Base-by-base conservation (phyloP, 352 stramenopile genomes). In the Pythium coloratum region DNA sequence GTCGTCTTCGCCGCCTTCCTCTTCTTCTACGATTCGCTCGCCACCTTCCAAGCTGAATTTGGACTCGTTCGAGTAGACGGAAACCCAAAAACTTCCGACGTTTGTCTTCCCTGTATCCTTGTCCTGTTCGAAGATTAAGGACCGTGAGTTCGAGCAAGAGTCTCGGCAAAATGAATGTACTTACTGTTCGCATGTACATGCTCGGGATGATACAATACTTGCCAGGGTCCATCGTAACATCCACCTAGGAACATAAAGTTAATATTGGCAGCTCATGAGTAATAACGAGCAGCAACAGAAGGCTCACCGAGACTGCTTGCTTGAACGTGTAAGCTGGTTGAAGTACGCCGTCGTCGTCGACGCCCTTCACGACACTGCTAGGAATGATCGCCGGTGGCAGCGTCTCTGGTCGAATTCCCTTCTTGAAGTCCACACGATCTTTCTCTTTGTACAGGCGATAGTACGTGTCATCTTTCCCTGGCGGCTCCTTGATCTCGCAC, bases 141-240 rank as follows among this genome's bases (percentile, higher is more conserved):
- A 18, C 1, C 32, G 10, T 56, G 10, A 57, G 24, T 61, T 3
- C 32, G 12, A 6, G 9, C 5, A 7, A 10, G 4, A 3, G 24
- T 34, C 49, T 33, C 34, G 0, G 24, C 18, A 8, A 42, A 12
- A 50, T 26, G 42, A n/a, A 6, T 32, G 61, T 13, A 72, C 75
- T 6, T 77, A 95, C 87, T 72, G 81, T 91, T 62, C 86, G 77
- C 82, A 93, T 92, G 63, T 93, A 95, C 86, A 95, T 91, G 67
- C 88, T 95, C 0, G 88, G 84, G 33, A 95, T 76, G 50, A 95
- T 89, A 49, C 88, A 94, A 26, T 95, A 95, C 46, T 67, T 76
- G 1, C 88, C 88, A 54, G 86, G 74, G 49, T 93, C 83, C 67
- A 95, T 89, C 0, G 69, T 82, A 24, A 80, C 75, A 70, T 92